phyloP scores from a whole-genome alignment of 208 protist genomes.

The Crithidia sp. region DNA sequence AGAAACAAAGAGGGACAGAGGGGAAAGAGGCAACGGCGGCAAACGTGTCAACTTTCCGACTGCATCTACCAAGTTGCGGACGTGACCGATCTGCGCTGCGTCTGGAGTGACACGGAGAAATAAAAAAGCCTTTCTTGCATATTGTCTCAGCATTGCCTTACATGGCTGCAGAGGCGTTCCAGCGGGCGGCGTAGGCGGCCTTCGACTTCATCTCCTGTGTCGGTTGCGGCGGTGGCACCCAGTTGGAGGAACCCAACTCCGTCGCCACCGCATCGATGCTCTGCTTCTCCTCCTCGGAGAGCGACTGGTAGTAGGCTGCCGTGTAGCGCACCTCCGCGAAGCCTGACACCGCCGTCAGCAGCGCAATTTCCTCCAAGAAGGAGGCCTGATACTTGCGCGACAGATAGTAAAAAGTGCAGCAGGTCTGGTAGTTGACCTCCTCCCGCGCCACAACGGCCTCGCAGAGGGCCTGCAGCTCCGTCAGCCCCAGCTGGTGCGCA shows the following conservation, averaged over 20 bases:
- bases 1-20: no score
- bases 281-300: conserved; percentile 55
- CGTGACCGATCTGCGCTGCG: no score
- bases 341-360: conserved; percentile 75
- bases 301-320: conserved; percentile 47
- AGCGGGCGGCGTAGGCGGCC: conserved; percentile 54
- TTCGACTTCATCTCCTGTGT: conserved; percentile 53
- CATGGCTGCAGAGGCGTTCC: conserved; percentile 38
- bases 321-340: conserved; percentile 65
- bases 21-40: no score
- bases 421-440: conserved; percentile 84
- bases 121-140: not conserved
- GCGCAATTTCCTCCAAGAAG: conserved; percentile 75
- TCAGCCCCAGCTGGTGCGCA: conserved; percentile 57
- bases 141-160: not conserved
- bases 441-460: conserved; percentile 78
- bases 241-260: conserved; percentile 64
- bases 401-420: conserved; percentile 76
- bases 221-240: conserved; percentile 65
- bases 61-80: no score
- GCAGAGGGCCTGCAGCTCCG: conserved; percentile 69
- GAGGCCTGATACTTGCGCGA: conserved; percentile 66
- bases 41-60: no score
- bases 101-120: not conserved
- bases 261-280: conserved; percentile 67